Base-by-base conservation (phyloP, 1,284 basidiomycete species). In the Pseudozyma pruni region DNA sequence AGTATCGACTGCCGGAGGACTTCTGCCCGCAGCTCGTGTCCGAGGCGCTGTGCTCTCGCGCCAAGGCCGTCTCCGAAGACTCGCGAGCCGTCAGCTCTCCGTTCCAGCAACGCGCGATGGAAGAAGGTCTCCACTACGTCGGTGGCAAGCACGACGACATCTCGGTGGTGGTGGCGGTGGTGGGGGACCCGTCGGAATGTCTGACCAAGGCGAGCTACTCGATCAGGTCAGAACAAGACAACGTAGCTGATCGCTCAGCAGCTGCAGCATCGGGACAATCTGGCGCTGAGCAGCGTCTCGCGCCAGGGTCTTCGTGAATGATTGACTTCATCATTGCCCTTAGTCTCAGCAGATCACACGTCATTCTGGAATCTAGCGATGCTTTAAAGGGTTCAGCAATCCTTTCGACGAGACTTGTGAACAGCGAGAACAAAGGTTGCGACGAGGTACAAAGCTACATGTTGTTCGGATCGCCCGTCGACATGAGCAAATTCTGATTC, bases 101-200 rank as follows among this genome's bases (percentile, higher is more conserved):
- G 3, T 87, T 87, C 75, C 86, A 86, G 82, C 84, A 85, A 52
- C 81, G 84, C 44, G 86, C 86, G 8, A 85, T 85, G 47, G 86
- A 86, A 61, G 85, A 87, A 66, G 87, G 86, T 51, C 55, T 81
- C 34, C 72, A 79, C 50, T 81, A 81, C 46, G 80, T 80, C 9
- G 84, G 84, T 13, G 84, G 84, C 13, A 85, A 85, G 69, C 79
- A 81, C 58, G 84, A 84, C 56, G 84, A 85, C 55, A 83, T 84
- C 34, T 83, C 83, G 20, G 83, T 84, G 20, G 55, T 85, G 17
- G 82, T 83, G 8, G 83, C 83, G 7, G 81, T 84, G 3, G 81
- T 85, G 20, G 81, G 82, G 3, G 83, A 83, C 34, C 60, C 67
- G 1, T 48, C 63, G 19, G 63, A 67, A 11, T 57, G 44, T 16